Conservation (phyloP, 768 basidiomycete genomes). For the Boletus tylopilopsis region DNA sequence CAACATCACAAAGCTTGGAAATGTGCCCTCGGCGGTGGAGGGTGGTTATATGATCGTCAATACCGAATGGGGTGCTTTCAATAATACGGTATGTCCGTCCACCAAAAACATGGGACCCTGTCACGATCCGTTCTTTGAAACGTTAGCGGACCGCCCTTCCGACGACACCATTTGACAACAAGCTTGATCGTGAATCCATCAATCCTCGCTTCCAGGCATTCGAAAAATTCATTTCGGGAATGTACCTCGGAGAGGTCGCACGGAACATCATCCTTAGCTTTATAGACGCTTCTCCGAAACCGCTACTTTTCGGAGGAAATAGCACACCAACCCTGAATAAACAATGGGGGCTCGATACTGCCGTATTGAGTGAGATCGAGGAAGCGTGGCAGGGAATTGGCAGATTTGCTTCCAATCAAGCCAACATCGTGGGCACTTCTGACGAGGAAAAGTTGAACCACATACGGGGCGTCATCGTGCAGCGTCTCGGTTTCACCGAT, state of each 20-base stretch:
- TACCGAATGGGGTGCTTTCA: constrained; percentile 98
- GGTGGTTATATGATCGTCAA: constrained; percentile 92
- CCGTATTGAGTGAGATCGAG: constrained; percentile 84
- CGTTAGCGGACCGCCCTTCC: constrained; percentile 76
- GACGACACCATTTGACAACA: constrained; percentile 86
- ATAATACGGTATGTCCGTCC: constrained; percentile 71
- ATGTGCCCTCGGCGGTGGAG: constrained; percentile 51
- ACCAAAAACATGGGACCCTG: neutral
- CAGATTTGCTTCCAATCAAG: constrained; percentile 25
- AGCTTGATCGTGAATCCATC: constrained; percentile 89
- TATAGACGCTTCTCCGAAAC: constrained; percentile 67
- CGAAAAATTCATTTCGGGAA: constrained; percentile 98
- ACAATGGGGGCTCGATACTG: constrained; percentile 94
- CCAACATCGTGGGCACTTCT: neutral
- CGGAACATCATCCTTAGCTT: constrained; percentile 82
- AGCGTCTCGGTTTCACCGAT: constrained; percentile 55
- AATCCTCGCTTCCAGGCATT: constrained; percentile 92
- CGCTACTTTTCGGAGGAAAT: constrained; percentile 78
- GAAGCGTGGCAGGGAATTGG: constrained; percentile 60
- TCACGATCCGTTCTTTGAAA: constrained; percentile 5
- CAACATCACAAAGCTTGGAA: constrained; percentile 81
- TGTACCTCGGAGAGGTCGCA: constrained; percentile 96
- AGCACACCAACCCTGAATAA: constrained; percentile 70
- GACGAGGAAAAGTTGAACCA: constrained; percentile 41
- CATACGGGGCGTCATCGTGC: constrained; percentile 58